A percentile compares a stretch with the other conserved stretches of the same genome.
Conservation (phyloP, 2,329 filamentous ascomycete species). For the Cladorrhinum sp. region DNA sequence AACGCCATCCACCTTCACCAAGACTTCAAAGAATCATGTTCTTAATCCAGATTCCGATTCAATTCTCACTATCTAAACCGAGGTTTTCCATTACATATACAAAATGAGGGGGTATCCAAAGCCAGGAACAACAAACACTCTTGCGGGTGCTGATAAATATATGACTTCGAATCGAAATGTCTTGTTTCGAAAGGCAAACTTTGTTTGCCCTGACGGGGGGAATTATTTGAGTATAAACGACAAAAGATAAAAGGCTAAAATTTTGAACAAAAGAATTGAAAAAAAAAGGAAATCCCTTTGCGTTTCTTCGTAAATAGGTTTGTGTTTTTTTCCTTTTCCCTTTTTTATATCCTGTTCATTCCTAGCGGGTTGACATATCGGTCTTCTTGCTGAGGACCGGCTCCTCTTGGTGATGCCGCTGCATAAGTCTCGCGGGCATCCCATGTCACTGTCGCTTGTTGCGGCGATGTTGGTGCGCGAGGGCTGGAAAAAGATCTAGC, state of each 20-base stretch:
- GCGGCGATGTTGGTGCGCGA: conserved; percentile 41
- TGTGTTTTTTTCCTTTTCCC: conserved; percentile 9
- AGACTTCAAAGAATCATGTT: no score
- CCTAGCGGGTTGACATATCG: conserved; percentile 50
- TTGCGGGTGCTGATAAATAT: not conserved
- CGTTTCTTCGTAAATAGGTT: conserved; percentile 8
- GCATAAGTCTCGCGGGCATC: conserved; percentile 43
- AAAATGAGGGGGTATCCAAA: not conserved
- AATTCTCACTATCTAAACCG: not conserved
- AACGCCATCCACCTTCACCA: no score
- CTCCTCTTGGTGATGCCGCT: conserved; percentile 27
- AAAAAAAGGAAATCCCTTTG: not conserved
- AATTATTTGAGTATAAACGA: not conserved
- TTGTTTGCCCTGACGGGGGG: not conserved
- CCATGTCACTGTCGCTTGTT: conserved; percentile 38
- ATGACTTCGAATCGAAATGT: not conserved
- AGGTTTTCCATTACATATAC: not conserved
- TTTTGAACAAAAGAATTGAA: not conserved
- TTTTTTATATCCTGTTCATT: conserved; percentile 53
- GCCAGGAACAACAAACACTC: not conserved
- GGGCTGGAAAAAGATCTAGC: conserved; percentile 56
- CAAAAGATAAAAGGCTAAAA: not conserved
- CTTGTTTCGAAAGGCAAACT: not conserved
- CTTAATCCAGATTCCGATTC: not conserved
- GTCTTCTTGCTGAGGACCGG: conserved; percentile 34